Evolutionary conservation across 108 stramenopile genomes (phyloP).

Genomic region (Pseudonitzschia pungens): DNA sequence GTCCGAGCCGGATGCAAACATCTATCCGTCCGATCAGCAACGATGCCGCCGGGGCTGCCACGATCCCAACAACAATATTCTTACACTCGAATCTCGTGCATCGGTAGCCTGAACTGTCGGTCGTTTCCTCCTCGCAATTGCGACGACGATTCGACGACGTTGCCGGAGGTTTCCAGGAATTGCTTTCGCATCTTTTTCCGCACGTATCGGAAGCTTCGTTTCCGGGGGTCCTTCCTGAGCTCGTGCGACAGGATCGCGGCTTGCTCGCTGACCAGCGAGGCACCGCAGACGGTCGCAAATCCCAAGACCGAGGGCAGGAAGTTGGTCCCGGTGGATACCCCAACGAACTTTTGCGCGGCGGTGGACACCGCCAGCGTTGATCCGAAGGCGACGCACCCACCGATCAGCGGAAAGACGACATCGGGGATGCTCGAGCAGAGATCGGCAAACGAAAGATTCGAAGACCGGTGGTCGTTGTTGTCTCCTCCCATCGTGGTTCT

Average conservation of each 20-base stretch:
- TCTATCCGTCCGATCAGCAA: too few relatives aligned
- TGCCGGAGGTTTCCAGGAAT: conserved; percentile 5
- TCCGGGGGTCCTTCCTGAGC: conserved; percentile 15
- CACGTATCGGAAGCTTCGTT: conserved; percentile 7
- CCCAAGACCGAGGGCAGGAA: conserved; percentile 55
- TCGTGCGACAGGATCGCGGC: conserved; percentile 38
- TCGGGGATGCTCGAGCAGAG: conserved; percentile 11
- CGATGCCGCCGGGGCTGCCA: too few relatives aligned
- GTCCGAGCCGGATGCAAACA: too few relatives aligned
- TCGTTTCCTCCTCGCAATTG: neutral
- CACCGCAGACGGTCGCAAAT: conserved; percentile 61
- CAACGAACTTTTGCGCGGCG: conserved; percentile 48
- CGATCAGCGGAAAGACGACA: conserved; percentile 20
- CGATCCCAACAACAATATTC: conserved; percentile 3
- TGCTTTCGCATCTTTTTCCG: neutral
- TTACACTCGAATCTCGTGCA: conserved; percentile 37
- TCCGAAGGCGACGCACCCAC: conserved; percentile 46
- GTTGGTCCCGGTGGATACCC: conserved; percentile 72
- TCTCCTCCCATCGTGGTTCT: neutral
- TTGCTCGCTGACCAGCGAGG: conserved; percentile 58
- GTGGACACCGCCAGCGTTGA: conserved; percentile 56
- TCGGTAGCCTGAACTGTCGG: neutral
- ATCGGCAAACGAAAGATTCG: neutral
- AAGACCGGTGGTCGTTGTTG: neutral
- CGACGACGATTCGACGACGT: neutral